These are phyloP conservation scores for Ophiocordyceps robertsii DNA, from an alignment of 2,329 filamentous ascomycete genomes.

Conservation along the genomic window DNA sequence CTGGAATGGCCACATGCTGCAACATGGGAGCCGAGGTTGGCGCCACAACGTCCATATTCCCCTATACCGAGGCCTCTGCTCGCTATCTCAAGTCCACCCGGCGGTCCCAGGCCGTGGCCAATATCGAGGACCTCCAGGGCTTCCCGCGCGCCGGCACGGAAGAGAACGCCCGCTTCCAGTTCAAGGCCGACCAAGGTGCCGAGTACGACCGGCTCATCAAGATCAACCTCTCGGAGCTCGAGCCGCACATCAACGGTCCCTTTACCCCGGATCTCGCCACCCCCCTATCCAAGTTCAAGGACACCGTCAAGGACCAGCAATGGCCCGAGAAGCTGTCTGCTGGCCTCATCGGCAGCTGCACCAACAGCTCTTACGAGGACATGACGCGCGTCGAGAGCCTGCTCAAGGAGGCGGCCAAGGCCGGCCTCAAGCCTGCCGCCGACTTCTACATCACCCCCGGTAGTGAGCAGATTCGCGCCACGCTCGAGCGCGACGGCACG, in stretches of 20 bases:
- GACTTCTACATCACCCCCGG: slow-evolving; percentile 96
- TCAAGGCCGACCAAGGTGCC: slow-evolving; percentile 67
- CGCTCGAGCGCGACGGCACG: slow-evolving; percentile 77
- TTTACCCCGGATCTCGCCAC: slow-evolving; percentile 94
- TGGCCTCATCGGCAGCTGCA: slow-evolving; percentile 93
- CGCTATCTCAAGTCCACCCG: slow-evolving; percentile 82
- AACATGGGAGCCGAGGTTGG: slow-evolving; percentile 90
- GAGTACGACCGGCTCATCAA: slow-evolving; percentile 85
- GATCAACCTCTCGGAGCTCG: slow-evolving; percentile 78
- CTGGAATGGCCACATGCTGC: slow-evolving; percentile 82
- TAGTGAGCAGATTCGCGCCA: slow-evolving; percentile 92
- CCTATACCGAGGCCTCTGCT: slow-evolving; percentile 71
- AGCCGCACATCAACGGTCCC: slow-evolving; percentile 94
- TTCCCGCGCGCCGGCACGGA: slow-evolving; percentile 30
- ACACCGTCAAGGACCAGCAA: slow-evolving; percentile 66
- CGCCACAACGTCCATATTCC: slow-evolving; percentile 92
- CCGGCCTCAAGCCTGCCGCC: slow-evolving; percentile 78
- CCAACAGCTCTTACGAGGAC: slow-evolving; percentile 96
- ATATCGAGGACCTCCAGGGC: slow-evolving; percentile 46
- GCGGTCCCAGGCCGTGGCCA: slow-evolving; percentile 45
- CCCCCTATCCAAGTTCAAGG: slow-evolving; percentile 79
- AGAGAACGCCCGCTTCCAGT: slow-evolving; percentile 42
- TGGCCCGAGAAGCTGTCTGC: slow-evolving; percentile 91
- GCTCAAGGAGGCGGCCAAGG: slow-evolving; percentile 77
- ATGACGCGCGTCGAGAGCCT: slow-evolving; percentile 93